Evolutionary conservation across 2,329 filamentous ascomycete genomes (phyloP), one percentile per base, ranked within the genome.

Genomic region (Pseudopithomyces maydicus): DNA sequence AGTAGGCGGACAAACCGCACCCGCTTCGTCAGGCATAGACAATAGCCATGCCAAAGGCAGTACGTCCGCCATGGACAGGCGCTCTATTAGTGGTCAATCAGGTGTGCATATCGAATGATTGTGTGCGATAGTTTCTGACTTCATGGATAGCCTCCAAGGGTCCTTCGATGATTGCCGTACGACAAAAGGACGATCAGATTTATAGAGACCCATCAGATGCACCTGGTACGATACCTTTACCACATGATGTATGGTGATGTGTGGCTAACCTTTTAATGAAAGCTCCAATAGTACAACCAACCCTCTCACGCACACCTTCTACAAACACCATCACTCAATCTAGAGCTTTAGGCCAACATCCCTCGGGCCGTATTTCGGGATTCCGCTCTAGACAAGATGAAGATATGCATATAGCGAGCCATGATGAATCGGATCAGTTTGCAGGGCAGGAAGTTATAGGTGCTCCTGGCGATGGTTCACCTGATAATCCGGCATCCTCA

Each of bases 1-100:
- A 71, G 86, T 88, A 42, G 86, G 84, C 2, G 83, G 79, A 55
- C 86, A 86, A 3, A 77, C 81, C 17, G 81, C 82, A 1, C 82
- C 84, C 1, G 87, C 87, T 1, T 85, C 87, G 2, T 85, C 83
- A 15, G 80, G 82, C 32, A 74, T 80, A 29, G 59, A 68, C 55
- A 67, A 59, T 44, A 53, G 45, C 20, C 56, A 84, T 81, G 64
- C 77, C 72, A 64, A 68, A 68, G 65, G 73, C 62, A 75, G 76
- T 35, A 74, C 76, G n/a, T 58, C 77, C 36, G 79, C 73, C 45
- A 84, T 85, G 80, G 82, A 80, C 57, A 79, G 84, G 38, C 78
- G 79, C 45, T 29, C 26, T 8, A 79, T 78, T 7, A 86, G 84
- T 52, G 79, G 77, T 52, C 70, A 65, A 33, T 70, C 70, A 55